phyloP scores from a whole-genome alignment of 352 stramenopile species.

The Globisporangium apiculatum region DNA sequence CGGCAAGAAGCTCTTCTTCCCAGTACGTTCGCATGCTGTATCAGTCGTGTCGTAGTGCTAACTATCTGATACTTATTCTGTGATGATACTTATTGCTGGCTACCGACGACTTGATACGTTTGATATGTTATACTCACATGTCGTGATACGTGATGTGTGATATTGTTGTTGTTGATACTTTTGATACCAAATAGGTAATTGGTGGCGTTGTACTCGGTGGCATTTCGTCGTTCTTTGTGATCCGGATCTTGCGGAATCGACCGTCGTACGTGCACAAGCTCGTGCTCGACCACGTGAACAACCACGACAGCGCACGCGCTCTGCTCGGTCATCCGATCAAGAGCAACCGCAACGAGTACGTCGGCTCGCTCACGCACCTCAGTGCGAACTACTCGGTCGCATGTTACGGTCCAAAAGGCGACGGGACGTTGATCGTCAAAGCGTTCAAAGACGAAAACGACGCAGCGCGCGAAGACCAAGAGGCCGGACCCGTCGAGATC shows the following conservation, averaged over 20 bases:
- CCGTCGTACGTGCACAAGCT: constrained; percentile 80
- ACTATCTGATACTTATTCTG: no score
- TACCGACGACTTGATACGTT: no score
- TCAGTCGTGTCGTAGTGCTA: no score
- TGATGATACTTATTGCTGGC: no score
- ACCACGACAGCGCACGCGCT: constrained; percentile 47
- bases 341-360: constrained; percentile 62
- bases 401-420: constrained; percentile 53
- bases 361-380: constrained; percentile 50
- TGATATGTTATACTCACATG: not conserved
- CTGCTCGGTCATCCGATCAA: constrained; percentile 64
- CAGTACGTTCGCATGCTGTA: constrained; percentile 16
- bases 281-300: constrained; percentile 70
- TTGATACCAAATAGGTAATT: constrained; percentile 18
- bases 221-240: constrained; percentile 59
- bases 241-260: constrained; percentile 69
- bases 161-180: not conserved
- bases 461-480: constrained; percentile 7
- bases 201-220: constrained; percentile 56
- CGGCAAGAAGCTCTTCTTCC: constrained; percentile 65
- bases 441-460: constrained; percentile 49
- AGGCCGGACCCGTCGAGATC: constrained; percentile 10
- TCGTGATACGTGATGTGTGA: no score
- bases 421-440: constrained; percentile 70
- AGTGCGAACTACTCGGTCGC: constrained; percentile 64